Evolutionary conservation across 768 basidiomycete species (phyloP).

Genomic region (Tulasnella sp.): DNA sequence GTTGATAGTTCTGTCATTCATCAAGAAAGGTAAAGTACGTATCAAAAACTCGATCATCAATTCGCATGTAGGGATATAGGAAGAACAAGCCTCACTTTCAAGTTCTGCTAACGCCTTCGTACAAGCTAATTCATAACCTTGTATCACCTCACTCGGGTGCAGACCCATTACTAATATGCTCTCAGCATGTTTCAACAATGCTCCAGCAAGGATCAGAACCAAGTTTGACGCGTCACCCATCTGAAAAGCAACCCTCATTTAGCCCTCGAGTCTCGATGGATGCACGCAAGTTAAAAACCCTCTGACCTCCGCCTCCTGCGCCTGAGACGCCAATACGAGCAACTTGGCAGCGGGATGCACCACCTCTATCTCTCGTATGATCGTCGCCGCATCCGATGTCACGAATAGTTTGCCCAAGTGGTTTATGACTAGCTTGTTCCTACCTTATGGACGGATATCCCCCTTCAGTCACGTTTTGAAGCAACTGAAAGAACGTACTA

Average conservation of each 20-base stretch:
- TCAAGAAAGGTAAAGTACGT: constrained; percentile 16
- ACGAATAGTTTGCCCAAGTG: constrained; percentile 93
- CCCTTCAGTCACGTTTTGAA: background rate
- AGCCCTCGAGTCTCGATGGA: background rate
- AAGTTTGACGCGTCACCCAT: constrained; percentile 97
- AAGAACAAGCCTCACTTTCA: constrained; percentile 56
- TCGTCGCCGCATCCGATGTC: constrained; percentile 97
- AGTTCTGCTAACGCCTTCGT: constrained; percentile 77
- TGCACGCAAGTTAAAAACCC: background rate
- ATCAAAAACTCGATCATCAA: background rate
- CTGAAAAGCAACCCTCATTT: constrained; percentile 31
- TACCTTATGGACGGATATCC: constrained; percentile 40
- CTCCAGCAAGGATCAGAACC: constrained; percentile 90
- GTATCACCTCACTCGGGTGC: constrained; percentile 90
- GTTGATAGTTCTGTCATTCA: constrained; percentile 50
- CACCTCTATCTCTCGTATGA: constrained; percentile 95
- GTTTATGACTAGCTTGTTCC: constrained; percentile 97
- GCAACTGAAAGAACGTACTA: background rate
- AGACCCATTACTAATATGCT: constrained; percentile 90
- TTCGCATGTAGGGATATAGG: background rate
- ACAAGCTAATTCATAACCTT: constrained; percentile 89
- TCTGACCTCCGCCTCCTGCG: constrained; percentile 85
- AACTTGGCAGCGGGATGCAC: constrained; percentile 98
- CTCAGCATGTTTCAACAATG: constrained; percentile 88
- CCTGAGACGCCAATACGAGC: constrained; percentile 97